Conservation (phyloP, 78 protist species). For the Dictyostelium brefeldianum region DNA sequence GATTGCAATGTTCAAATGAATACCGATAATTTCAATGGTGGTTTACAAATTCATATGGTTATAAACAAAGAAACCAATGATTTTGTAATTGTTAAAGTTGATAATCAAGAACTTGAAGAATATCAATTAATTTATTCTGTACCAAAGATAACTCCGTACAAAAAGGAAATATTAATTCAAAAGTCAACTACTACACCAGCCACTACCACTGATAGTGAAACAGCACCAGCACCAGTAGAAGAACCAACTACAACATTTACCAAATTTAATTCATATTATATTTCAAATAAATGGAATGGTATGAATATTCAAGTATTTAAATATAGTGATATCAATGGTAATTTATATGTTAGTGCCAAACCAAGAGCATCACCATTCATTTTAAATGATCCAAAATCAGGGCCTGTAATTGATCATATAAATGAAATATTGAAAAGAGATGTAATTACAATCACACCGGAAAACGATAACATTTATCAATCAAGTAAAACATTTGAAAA, state of each 20-base stretch:
- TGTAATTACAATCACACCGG: not conserved
- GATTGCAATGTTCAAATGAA: not conserved
- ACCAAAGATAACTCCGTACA: slow-evolving; percentile 29
- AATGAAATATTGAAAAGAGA: not conserved
- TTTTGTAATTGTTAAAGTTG: slow-evolving; percentile 25
- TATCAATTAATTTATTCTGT: slow-evolving; percentile 46
- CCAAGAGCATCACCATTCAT: slow-evolving; percentile 54
- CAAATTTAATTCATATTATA: not conserved
- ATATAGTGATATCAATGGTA: slow-evolving; percentile 16
- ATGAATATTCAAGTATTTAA: slow-evolving; percentile 71
- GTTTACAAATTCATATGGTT: slow-evolving; percentile 1
- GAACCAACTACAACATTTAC: not conserved
- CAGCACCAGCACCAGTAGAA: not conserved
- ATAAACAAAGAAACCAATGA: slow-evolving; percentile 1
- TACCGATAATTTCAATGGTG: not conserved
- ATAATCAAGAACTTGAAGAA: slow-evolving; percentile 13
- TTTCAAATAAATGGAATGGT: slow-evolving; percentile 71
- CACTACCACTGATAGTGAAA: not conserved
- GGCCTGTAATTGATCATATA: not conserved
- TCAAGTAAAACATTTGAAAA: not conserved
- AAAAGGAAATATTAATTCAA: not conserved
- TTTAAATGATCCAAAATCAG: slow-evolving; percentile 14
- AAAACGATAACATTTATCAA: not conserved
- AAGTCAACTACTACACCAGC: not conserved
- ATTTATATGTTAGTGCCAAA: slow-evolving; percentile 6